Evolutionary conservation across 306 rosid species (phyloP).

Genomic region (Rosa persica): DNA sequence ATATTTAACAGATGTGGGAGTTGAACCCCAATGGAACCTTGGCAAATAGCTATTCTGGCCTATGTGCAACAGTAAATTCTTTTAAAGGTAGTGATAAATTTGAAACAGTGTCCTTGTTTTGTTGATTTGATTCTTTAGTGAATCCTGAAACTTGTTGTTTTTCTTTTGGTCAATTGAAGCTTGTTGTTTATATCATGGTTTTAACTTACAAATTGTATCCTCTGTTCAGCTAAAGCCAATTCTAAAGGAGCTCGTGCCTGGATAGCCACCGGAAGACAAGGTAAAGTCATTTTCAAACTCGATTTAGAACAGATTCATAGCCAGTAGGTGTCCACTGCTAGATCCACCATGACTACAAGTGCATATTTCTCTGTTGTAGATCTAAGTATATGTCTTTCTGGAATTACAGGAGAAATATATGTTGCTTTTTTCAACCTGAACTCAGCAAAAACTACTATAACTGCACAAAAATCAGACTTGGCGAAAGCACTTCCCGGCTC

Average conservation of each 20-base stretch:
- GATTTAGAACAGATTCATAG: background rate
- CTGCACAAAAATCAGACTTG: conserved; percentile 48
- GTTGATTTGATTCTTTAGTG: conserved; percentile 1
- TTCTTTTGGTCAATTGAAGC: too few species aligned
- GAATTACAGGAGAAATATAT: conserved; percentile 58
- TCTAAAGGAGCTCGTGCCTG: conserved; percentile 65
- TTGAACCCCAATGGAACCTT: conserved; percentile 66
- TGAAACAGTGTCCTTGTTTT: background rate
- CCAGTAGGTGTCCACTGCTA: background rate
- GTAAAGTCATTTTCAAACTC: conserved; percentile 23
- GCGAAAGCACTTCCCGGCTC: conserved; percentile 41
- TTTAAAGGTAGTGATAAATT: conserved; percentile 44
- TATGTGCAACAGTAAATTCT: conserved; percentile 62
- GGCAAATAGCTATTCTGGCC: conserved; percentile 70
- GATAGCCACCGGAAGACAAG: conserved; percentile 78
- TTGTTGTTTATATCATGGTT: background rate
- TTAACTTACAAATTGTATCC: conserved; percentile 27
- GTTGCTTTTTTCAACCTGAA: conserved; percentile 72
- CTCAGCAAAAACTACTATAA: conserved; percentile 37
- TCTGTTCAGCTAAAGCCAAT: conserved; percentile 45
- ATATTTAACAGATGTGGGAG: conserved; percentile 68
- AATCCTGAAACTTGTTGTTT: conserved; percentile 1
- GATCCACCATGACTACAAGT: background rate
- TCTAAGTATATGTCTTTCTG: background rate
- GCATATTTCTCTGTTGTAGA: conserved; percentile 2